A percentile compares a stretch with the other conserved stretches of the same genome.
Evolutionary conservation across 306 rosid genomes (phyloP).

Genomic region (Corylus avellana): DNA sequence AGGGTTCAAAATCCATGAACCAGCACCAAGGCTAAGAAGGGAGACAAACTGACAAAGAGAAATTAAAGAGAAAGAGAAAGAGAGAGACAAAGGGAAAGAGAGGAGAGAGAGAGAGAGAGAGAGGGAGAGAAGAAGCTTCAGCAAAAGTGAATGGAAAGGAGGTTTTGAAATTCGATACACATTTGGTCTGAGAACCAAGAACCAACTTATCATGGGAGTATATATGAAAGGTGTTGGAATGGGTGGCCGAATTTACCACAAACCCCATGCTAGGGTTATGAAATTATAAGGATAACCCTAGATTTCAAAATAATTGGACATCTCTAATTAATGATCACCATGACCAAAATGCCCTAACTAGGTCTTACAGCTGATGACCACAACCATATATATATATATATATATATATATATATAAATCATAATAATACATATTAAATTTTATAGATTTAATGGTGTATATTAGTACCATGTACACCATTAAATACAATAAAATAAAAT

Average conservation of each 20-base stretch:
- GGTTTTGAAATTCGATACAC: slow-evolving; percentile 64
- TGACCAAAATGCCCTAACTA: slow-evolving; percentile 13
- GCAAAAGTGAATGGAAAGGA: slow-evolving; percentile 65
- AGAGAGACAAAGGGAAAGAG: slow-evolving; percentile 7
- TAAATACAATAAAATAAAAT: no score
- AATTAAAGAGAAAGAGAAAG: neutral
- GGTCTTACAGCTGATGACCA: no score
- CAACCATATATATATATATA: no score
- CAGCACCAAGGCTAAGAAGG: slow-evolving; percentile 64
- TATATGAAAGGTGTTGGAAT: slow-evolving; percentile 46
- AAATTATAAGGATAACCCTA: slow-evolving; percentile 13
- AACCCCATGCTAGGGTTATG: slow-evolving; percentile 27
- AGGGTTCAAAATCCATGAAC: slow-evolving; percentile 99
- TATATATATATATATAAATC: no score
- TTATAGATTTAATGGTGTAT: no score
- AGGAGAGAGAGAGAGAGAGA: slow-evolving; percentile 16
- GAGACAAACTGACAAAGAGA: slow-evolving; percentile 23
- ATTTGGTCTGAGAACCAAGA: slow-evolving; percentile 54
- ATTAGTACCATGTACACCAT: no score
- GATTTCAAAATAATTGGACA: neutral
- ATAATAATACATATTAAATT: no score
- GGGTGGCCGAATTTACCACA: slow-evolving; percentile 43
- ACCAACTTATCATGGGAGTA: slow-evolving; percentile 51
- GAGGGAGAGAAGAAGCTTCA: slow-evolving; percentile 67
- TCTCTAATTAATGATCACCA: neutral